Conservation (phyloP, 345 rosid species). For the Moringa oleifera region DNA sequence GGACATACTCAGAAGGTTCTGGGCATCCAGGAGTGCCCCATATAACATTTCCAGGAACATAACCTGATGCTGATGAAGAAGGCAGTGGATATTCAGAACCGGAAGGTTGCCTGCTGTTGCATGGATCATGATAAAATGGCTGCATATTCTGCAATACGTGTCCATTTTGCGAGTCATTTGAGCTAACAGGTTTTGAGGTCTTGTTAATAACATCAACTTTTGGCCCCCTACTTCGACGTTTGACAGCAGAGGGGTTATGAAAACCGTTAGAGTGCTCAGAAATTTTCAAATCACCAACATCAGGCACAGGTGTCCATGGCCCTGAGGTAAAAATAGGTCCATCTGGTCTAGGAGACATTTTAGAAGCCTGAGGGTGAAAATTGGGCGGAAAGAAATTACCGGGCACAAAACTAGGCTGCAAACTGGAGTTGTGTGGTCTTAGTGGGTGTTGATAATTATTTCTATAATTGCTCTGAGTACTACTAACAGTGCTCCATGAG, state of each 20-base stretch:
- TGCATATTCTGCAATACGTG: constrained; percentile 24
- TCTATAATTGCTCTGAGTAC: constrained; percentile 13
- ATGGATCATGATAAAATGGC: constrained; percentile 14
- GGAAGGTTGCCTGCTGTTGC: constrained; percentile 11
- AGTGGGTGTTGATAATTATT: constrained; percentile 14
- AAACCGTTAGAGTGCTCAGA: too few relatives aligned
- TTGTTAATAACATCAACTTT: too few relatives aligned
- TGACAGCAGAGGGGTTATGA: too few relatives aligned
- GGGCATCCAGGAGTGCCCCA: constrained; percentile 55
- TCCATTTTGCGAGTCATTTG: constrained; percentile 25
- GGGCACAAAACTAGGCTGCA: constrained; percentile 12
- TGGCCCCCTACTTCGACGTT: too few relatives aligned
- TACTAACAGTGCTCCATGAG: too few relatives aligned
- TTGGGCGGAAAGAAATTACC: too few relatives aligned
- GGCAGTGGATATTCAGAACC: constrained; percentile 25
- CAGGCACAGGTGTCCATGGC: too few relatives aligned
- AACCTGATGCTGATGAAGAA: constrained; percentile 17
- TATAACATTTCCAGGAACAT: constrained; percentile 27
- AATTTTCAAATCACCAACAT: too few relatives aligned
- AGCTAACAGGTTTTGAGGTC: constrained; percentile 5
- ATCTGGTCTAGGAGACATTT: too few relatives aligned
- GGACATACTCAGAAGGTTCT: constrained; percentile 57
- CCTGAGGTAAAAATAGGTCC: too few relatives aligned
- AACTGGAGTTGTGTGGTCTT: constrained; percentile 20
- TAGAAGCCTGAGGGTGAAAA: too few relatives aligned